A percentile compares a stretch with the other conserved stretches of the same genome.
phyloP scores from a whole-genome alignment of 2,329 filamentous ascomycete genomes.

The Colletotrichum costaricense region DNA sequence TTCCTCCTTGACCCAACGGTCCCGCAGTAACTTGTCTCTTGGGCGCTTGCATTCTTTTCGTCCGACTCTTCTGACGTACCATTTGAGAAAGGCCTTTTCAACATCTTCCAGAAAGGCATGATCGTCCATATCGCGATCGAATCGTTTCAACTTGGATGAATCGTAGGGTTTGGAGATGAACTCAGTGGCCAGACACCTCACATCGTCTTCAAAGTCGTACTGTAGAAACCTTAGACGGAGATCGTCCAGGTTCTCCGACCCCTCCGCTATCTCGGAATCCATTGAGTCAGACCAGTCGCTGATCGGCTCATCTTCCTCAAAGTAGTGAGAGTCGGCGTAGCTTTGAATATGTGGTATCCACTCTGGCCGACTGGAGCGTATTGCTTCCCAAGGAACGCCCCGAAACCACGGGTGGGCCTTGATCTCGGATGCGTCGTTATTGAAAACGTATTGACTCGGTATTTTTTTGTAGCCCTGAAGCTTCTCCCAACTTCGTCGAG shows the following conservation, averaged over 20 bases:
- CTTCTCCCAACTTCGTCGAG: slow-evolving; percentile 23
- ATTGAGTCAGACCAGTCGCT: slow-evolving; percentile 68
- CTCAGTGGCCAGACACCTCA: slow-evolving; percentile 40
- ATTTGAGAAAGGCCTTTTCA: slow-evolving; percentile 57
- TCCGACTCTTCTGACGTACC: slow-evolving; percentile 64
- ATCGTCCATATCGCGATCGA: slow-evolving; percentile 61
- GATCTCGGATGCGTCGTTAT: slow-evolving; percentile 89
- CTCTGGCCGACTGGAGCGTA: slow-evolving; percentile 79
- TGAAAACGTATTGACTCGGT: slow-evolving; percentile 75
- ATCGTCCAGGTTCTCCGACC: background rate
- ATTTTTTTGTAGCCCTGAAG: slow-evolving; percentile 16
- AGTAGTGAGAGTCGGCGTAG: slow-evolving; percentile 85
- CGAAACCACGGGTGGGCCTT: slow-evolving; percentile 90
- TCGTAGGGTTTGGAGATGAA: slow-evolving; percentile 62
- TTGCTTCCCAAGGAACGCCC: slow-evolving; percentile 79
- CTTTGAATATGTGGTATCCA: slow-evolving; percentile 80
- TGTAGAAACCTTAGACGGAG: background rate
- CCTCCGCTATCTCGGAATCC: background rate
- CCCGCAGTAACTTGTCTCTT: slow-evolving; percentile 86
- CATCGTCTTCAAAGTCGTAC: background rate
- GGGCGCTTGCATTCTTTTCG: slow-evolving; percentile 80
- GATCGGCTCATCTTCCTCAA: slow-evolving; percentile 83
- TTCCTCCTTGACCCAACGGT: slow-evolving; percentile 71
- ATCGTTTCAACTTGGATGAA: slow-evolving; percentile 57
- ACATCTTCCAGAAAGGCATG: slow-evolving; percentile 46